Evolutionary conservation across 2,329 filamentous ascomycete species (phyloP), one percentile per base, ranked within the genome.

Genomic region (Cercospora zeina): DNA sequence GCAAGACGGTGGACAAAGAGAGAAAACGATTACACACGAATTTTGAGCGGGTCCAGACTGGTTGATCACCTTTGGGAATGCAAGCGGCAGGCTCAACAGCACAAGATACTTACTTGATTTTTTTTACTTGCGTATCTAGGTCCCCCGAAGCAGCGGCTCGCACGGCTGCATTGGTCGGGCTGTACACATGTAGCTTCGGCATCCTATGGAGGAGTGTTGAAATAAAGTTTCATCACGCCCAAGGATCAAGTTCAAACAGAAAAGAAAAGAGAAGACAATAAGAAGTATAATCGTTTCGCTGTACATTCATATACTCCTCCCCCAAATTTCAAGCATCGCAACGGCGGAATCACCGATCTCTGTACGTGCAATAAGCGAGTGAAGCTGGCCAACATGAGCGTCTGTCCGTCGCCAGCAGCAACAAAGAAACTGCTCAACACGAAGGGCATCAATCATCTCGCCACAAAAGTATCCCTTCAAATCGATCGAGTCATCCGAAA

Each of bases 321-420:
- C 6, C 11, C 21, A 21, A 9, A 27, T n/a, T 21, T 19, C 19
- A 27, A 49, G 14, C 42, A 49, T 30, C 42, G 42, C 42, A 27
- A 21, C 27, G 24, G 42, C 42, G 42, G 42, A 24, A 49, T 49
- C 42, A 49, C 27, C 27, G 21, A 49, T 49, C 42, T 49, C 21
- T 49, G 42, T 49, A 49, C 42, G 42, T 49, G 24, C 42, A 49
- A 49, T 11, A 49, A 47, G 42, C 21, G 42, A 49, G 42, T 24
- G 42, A 49, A 49, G 42, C 42, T 49, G 21, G 21, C 13, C 21
- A 49, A 13, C 24, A 24, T 49, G 24, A 49, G 42, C 42, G 42
- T 49, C 42, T 49, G 21, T n/a, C 42, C 6, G 31, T 34, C 31
- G 31, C 31, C 8, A 34, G 31, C 31, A 34, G 11, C 31, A 34